A percentile compares a stretch with the other conserved stretches of the same genome.
These are phyloP conservation scores for Seiridium unicorne DNA, from an alignment of 2,329 filamentous ascomycete genomes.

Conservation along the genomic window DNA sequence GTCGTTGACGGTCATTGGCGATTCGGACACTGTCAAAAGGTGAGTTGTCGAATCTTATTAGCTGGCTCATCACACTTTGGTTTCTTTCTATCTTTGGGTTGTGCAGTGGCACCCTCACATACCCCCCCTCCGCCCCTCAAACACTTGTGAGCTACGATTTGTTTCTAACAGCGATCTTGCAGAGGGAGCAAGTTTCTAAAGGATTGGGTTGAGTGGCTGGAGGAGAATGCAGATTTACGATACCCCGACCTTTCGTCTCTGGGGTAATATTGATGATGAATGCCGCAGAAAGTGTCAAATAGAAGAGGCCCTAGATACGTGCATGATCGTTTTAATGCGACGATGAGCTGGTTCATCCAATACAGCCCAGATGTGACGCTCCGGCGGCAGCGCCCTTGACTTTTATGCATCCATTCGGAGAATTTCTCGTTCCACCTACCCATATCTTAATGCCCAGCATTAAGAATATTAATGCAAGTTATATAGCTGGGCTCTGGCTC, in stretches of 20 bases:
- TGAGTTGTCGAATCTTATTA: conserved; percentile 48
- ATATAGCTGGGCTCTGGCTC: background rate
- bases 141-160: conserved; percentile 16
- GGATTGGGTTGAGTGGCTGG: conserved; percentile 86
- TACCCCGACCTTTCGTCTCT: conserved; percentile 69
- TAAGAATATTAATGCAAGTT: background rate
- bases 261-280: conserved; percentile 14
- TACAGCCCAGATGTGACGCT: background rate
- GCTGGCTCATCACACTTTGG: background rate
- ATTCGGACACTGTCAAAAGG: conserved; percentile 89
- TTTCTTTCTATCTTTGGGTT: conserved; percentile 3
- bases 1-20: conserved; percentile 86
- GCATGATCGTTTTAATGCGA: background rate
- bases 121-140: background rate
- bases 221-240: conserved; percentile 84
- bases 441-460: background rate
- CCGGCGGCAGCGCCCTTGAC: background rate
- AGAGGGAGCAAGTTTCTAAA: conserved; percentile 86
- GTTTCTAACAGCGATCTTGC: conserved; percentile 14
- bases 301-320: background rate
- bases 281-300: background rate
- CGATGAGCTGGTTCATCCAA: conserved; percentile 11
- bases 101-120: background rate
- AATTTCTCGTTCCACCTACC: background rate
- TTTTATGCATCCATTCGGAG: conserved; percentile 4